Conservation (phyloP, 176 grass and related monocot species). For the Aegilops umbellulata region DNA sequence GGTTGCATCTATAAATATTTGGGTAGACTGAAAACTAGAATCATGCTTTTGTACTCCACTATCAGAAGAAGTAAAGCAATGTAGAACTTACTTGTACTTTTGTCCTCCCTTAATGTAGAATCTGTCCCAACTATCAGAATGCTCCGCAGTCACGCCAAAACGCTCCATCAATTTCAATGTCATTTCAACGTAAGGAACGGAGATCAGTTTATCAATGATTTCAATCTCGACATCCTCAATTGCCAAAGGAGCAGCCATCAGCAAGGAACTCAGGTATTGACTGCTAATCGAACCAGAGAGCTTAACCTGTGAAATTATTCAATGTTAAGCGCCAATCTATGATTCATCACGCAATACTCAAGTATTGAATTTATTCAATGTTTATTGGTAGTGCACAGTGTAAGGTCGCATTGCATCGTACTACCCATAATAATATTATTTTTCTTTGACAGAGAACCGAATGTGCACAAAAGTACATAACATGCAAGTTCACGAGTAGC, state of each 20-base stretch:
- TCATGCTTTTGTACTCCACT: background rate
- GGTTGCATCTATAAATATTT: background rate
- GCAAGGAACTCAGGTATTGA: constrained; percentile 90
- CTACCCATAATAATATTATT: background rate
- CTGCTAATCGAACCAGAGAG: constrained; percentile 98
- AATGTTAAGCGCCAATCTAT: background rate
- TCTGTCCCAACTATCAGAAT: constrained; percentile 92
- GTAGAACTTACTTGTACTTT: constrained; percentile 71
- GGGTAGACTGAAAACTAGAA: background rate
- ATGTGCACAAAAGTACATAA: background rate
- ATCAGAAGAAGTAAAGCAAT: background rate
- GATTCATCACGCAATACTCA: background rate
- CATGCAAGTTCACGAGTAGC: background rate
- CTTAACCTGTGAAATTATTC: constrained; percentile 54
- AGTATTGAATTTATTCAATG: background rate
- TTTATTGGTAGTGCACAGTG: background rate
- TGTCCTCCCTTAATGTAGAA: constrained; percentile 96
- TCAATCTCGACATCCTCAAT: constrained; percentile 94
- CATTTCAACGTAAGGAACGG: constrained; percentile 97
- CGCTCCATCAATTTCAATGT: constrained; percentile 96
- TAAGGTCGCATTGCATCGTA: background rate
- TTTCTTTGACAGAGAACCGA: background rate
- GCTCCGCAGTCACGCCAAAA: constrained; percentile 78
- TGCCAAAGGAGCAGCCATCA: constrained; percentile 96
- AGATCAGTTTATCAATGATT: constrained; percentile 98